phyloP scores from a whole-genome alignment of 2,329 filamentous ascomycete species.

The Colletotrichum coccodes region DNA sequence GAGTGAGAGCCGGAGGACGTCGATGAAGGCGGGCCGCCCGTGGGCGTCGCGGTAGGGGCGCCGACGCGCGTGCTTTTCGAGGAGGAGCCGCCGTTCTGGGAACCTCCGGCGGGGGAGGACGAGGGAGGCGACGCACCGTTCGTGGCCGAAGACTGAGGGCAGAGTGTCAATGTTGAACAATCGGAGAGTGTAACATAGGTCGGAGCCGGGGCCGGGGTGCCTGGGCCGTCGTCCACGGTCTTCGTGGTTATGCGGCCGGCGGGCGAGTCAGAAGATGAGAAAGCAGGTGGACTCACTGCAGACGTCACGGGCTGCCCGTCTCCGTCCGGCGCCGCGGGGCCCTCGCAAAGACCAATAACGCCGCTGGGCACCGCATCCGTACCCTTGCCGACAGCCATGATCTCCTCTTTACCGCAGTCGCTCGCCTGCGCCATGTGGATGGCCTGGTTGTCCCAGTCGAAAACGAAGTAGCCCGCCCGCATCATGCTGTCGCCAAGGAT shows the following conservation, averaged over 20 bases:
- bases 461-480: constrained; percentile 56
- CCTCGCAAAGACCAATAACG: constrained; percentile 47
- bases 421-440: constrained; percentile 54
- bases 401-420: constrained; percentile 50
- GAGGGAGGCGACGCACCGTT: not conserved
- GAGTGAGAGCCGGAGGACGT: constrained; percentile 8
- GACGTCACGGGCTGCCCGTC: not conserved
- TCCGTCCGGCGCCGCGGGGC: constrained; percentile 34
- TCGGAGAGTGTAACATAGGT: not conserved
- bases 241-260: not conserved
- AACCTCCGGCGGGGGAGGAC: not conserved
- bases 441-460: constrained; percentile 55
- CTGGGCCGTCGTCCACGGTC: not conserved
- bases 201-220: not conserved
- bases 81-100: not conserved
- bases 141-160: not conserved
- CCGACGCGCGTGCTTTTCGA: not conserved
- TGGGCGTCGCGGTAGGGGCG: not conserved
- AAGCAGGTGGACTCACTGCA: constrained; percentile 9
- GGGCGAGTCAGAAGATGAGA: not conserved
- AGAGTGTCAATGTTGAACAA: not conserved
- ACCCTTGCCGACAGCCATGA: constrained; percentile 47
- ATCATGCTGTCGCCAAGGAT: constrained; percentile 55
- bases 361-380: constrained; percentile 42
- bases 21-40: not conserved